phyloP scores from a whole-genome alignment of 2,329 filamentous ascomycete species.

The Stemphylium vesicarium region DNA sequence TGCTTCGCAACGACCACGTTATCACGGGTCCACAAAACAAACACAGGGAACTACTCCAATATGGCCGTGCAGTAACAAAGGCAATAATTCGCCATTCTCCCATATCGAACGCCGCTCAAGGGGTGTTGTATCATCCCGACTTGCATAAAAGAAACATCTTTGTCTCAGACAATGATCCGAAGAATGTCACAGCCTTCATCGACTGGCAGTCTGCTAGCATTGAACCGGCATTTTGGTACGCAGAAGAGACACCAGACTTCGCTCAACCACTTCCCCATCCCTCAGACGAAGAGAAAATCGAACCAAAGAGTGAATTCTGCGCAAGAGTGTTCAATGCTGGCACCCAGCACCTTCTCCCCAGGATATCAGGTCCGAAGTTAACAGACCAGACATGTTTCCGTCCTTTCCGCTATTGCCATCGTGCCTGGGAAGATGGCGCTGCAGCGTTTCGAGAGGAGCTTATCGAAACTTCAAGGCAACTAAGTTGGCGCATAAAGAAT shows the following conservation, averaged over 20 bases:
- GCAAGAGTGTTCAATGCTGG: constrained; percentile 43
- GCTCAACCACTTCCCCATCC: constrained; percentile 33
- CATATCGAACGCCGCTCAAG: constrained; percentile 37
- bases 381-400: constrained; percentile 48
- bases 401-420: constrained; percentile 51
- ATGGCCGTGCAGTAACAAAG: constrained; percentile 36
- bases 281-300: constrained; percentile 18
- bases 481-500: constrained; percentile 21
- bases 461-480: constrained; percentile 48
- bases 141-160: constrained; percentile 54
- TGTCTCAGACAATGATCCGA: constrained; percentile 47
- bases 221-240: constrained; percentile 51
- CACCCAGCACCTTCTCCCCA: constrained; percentile 40
- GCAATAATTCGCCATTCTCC: constrained; percentile 33
- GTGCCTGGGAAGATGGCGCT: constrained; percentile 52
- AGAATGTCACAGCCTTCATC: constrained; percentile 50
- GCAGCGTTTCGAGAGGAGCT: constrained; percentile 50
- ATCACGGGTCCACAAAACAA: constrained; percentile 46
- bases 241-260: constrained; percentile 51
- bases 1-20: constrained; percentile 32
- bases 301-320: constrained; percentile 37
- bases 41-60: constrained; percentile 44
- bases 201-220: constrained; percentile 53
- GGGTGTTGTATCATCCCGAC: constrained; percentile 50
- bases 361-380: constrained; percentile 38